phyloP scores from a whole-genome alignment of 805 yeast genomes.

The Priceomyces melissophilus region DNA sequence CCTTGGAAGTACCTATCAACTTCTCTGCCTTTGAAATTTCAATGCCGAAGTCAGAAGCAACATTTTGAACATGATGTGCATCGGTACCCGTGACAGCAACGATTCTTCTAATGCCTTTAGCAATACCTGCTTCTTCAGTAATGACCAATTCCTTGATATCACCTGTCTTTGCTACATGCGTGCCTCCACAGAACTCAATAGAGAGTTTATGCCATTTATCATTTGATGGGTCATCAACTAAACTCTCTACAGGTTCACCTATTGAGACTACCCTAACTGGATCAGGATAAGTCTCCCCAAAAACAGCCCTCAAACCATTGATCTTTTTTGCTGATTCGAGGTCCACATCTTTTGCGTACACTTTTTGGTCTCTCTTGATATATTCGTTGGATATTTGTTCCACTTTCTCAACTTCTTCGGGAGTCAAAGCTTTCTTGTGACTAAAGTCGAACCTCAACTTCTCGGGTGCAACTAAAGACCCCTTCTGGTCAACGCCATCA shows the following conservation, averaged over 20 bases:
- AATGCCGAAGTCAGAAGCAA: slow-evolving; percentile 68
- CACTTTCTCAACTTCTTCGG: slow-evolving; percentile 68
- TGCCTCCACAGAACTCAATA: slow-evolving; percentile 98
- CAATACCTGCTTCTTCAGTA: slow-evolving; percentile 94
- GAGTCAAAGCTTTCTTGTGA: slow-evolving; percentile 78
- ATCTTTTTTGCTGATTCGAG: slow-evolving; percentile 71
- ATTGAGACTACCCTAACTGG: slow-evolving; percentile 98
- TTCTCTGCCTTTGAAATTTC: slow-evolving; percentile 57
- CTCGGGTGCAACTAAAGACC: slow-evolving; percentile 94
- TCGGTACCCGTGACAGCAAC: slow-evolving; percentile 94
- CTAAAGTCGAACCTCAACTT: slow-evolving; percentile 95
- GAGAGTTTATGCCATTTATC: slow-evolving; percentile 75
- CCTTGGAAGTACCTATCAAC: slow-evolving; percentile 73
- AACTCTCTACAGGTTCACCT: slow-evolving; percentile 84
- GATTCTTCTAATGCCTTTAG: slow-evolving; percentile 97
- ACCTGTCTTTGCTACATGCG: slow-evolving; percentile 89
- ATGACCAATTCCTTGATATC: slow-evolving; percentile 90
- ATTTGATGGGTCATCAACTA: slow-evolving; percentile 67
- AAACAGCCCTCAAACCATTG: slow-evolving; percentile 90
- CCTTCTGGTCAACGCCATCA: slow-evolving; percentile 88
- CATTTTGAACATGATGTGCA: slow-evolving; percentile 85
- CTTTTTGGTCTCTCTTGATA: slow-evolving; percentile 67
- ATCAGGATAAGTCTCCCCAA: slow-evolving; percentile 98
- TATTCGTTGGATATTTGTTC: slow-evolving; percentile 71
- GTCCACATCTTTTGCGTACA: slow-evolving; percentile 80